These are phyloP conservation scores for Rhizopogon roseolus DNA, from an alignment of 768 basidiomycete genomes.

Conservation along the genomic window DNA sequence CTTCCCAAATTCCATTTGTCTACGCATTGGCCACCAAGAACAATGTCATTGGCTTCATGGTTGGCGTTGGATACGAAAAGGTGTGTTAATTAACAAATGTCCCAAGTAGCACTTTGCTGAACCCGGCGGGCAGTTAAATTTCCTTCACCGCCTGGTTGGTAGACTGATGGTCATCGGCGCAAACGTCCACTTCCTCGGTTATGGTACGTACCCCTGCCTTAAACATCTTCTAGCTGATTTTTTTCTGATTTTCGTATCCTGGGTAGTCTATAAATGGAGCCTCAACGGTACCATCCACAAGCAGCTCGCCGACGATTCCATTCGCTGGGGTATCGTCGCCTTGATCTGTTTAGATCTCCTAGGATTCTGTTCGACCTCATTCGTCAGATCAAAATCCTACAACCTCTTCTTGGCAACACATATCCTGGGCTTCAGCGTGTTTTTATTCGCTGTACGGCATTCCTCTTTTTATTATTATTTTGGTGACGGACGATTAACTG, in stretches of 20 bases:
- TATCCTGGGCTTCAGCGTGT: constrained; percentile 34
- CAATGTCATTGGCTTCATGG: constrained; percentile 33
- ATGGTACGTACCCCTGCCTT: constrained; percentile 22
- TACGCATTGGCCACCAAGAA: constrained; percentile 47
- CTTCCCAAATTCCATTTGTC: constrained; percentile 42
- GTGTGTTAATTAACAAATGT: constrained; percentile 19
- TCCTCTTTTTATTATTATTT: not conserved
- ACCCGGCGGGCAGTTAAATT: constrained; percentile 37
- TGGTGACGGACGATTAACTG: not conserved
- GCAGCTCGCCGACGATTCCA: constrained; percentile 8
- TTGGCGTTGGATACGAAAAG: constrained; percentile 45
- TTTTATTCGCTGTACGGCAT: constrained; percentile 32
- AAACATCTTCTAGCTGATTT: not conserved
- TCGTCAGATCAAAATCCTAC: constrained; percentile 37
- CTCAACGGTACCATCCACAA: constrained; percentile 12
- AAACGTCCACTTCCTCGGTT: constrained; percentile 39
- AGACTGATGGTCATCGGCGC: constrained; percentile 33
- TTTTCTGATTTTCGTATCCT: not conserved
- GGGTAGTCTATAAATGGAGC: constrained; percentile 25
- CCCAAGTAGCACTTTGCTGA: not conserved
- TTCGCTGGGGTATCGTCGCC: constrained; percentile 30
- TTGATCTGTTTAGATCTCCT: constrained; percentile 31
- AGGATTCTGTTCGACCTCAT: constrained; percentile 33
- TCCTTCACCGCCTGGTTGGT: constrained; percentile 52
- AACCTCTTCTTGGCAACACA: constrained; percentile 41